phyloP scores from a whole-genome alignment of 2,329 filamentous ascomycete species.

The Emmonsiellopsis sp. region DNA sequence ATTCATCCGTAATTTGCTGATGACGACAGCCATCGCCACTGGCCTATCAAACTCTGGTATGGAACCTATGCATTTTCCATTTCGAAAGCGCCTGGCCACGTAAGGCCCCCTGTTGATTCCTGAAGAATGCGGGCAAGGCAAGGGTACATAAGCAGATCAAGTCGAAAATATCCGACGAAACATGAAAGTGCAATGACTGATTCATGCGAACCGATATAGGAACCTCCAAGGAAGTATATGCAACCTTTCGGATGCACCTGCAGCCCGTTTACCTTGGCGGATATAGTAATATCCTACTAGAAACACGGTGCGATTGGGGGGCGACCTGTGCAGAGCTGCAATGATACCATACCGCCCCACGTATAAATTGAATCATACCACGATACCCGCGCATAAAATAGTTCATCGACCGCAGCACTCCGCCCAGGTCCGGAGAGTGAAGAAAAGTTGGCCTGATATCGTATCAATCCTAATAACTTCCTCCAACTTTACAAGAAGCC shows the following conservation, averaged over 20 bases:
- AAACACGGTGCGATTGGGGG: background rate
- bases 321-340: background rate
- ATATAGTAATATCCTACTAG: background rate
- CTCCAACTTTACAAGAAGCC: too few species aligned
- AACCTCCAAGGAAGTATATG: background rate
- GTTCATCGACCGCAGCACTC: background rate
- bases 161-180: background rate
- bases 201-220: background rate
- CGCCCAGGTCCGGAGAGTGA: background rate
- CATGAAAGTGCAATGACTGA: background rate
- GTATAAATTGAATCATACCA: background rate
- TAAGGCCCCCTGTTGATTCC: background rate
- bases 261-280: background rate
- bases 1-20: too few species aligned
- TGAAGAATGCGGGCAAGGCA: background rate
- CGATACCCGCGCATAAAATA: background rate
- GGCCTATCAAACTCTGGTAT: background rate
- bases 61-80: background rate
- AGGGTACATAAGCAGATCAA: background rate
- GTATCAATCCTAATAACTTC: too few species aligned
- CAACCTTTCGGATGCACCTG: background rate
- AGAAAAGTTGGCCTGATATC: background rate
- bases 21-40: background rate
- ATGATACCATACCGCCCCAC: constrained; percentile 2
- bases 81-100: background rate